These are phyloP conservation scores for Colletotrichum ledebouriae DNA, from an alignment of 2,329 filamentous ascomycete species.

Conservation along the genomic window DNA sequence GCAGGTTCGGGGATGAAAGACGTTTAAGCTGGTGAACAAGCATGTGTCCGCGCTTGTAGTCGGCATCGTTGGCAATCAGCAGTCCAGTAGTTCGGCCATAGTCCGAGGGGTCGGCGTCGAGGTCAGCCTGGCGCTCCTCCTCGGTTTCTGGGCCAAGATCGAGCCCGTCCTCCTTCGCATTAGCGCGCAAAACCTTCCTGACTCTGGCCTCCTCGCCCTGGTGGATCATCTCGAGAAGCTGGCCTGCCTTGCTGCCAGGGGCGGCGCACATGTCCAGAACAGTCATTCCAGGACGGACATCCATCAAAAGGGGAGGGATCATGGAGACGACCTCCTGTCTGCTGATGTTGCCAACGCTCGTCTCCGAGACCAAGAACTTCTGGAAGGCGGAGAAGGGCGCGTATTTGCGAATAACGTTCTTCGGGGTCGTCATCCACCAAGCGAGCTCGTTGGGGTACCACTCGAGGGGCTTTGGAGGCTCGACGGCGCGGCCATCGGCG, in stretches of 20 bases:
- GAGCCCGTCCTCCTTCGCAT: constrained; percentile 72
- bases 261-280: constrained; percentile 97
- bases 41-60: constrained; percentile 98
- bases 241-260: constrained; percentile 95
- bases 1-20: constrained; percentile 93
- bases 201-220: constrained; percentile 91
- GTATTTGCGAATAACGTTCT: constrained; percentile 94
- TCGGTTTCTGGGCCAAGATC: constrained; percentile 63
- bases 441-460: constrained; percentile 97
- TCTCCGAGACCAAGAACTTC: constrained; percentile 97
- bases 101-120: constrained; percentile 74
- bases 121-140: constrained; percentile 62
- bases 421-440: constrained; percentile 98
- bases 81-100: constrained; percentile 91
- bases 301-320: constrained; percentile 96
- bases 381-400: constrained; percentile 95
- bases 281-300: constrained; percentile 90
- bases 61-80: constrained; percentile 94
- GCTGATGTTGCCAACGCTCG: constrained; percentile 96
- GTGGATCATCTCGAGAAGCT: constrained; percentile 95
- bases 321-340: constrained; percentile 98
- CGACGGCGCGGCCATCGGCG: constrained; percentile 84
- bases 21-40: constrained; percentile 98
- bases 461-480: constrained; percentile 83
- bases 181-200: constrained; percentile 74